These are phyloP conservation scores for Nakazawaea ishiwadae DNA, from an alignment of 805 yeast species.

Conservation along the genomic window DNA sequence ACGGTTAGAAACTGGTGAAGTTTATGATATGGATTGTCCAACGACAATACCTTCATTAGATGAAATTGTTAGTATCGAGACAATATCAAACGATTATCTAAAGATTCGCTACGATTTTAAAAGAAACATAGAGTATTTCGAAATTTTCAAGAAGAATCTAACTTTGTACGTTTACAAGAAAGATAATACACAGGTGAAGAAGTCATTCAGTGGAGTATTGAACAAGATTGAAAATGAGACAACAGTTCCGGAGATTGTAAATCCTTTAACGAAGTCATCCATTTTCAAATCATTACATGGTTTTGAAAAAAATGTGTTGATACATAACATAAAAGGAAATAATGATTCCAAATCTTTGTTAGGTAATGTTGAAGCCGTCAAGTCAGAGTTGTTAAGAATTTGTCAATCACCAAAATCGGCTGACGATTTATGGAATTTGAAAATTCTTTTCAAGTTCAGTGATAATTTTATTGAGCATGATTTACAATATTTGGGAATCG, in stretches of 20 bases:
- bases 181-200: constrained; percentile 26
- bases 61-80: constrained; percentile 41
- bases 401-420: constrained; percentile 35
- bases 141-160: constrained; percentile 36
- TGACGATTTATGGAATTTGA: constrained; percentile 63
- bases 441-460: constrained; percentile 55
- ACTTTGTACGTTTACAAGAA: constrained; percentile 49
- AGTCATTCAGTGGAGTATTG: constrained; percentile 9
- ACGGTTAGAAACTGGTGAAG: constrained; percentile 32
- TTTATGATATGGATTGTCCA: constrained; percentile 45
- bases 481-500: constrained; percentile 40
- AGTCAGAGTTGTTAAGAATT: constrained; percentile 43
- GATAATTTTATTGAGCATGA: constrained; percentile 37
- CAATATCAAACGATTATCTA: constrained; percentile 45
- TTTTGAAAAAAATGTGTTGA: constrained; percentile 16
- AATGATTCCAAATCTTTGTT: constrained; percentile 16
- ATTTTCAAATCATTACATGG: constrained; percentile 19
- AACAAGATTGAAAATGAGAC: constrained; percentile 2
- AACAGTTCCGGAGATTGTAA: constrained; percentile 3
- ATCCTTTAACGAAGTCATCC: constrained; percentile 16
- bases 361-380: constrained; percentile 42
- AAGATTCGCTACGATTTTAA: constrained; percentile 44
- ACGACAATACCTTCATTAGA: constrained; percentile 61
- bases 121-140: constrained; percentile 33
- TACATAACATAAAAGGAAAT: neutral